Conservation (phyloP, 768 basidiomycete species). For the Clathrus columnatus region DNA sequence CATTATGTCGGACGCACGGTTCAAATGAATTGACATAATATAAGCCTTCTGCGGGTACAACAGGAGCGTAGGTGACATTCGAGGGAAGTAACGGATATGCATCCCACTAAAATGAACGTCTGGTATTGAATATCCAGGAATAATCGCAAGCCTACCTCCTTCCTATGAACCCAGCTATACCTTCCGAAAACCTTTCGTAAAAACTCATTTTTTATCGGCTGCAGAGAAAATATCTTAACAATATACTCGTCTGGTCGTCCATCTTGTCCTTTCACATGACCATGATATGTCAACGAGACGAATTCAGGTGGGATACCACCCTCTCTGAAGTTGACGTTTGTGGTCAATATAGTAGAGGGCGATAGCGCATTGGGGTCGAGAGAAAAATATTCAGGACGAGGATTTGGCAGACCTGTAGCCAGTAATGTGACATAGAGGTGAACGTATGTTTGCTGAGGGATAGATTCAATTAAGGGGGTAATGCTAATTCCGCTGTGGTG, state of each 20-base stretch:
- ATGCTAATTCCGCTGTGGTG: constrained; percentile 55
- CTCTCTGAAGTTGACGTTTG: constrained; percentile 48
- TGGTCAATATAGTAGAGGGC: constrained; percentile 67
- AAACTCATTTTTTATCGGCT: constrained; percentile 59
- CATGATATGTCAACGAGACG: constrained; percentile 80
- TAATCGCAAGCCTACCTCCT: constrained; percentile 42
- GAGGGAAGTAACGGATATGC: constrained; percentile 70
- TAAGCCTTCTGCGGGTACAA: constrained; percentile 67
- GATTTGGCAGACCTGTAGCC: constrained; percentile 57
- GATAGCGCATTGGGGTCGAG: constrained; percentile 34
- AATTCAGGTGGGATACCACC: constrained; percentile 65
- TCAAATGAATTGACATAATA: constrained; percentile 94
- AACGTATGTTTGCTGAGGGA: constrained; percentile 70
- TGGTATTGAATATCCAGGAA: not conserved
- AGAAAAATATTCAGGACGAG: constrained; percentile 64
- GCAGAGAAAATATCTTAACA: constrained; percentile 83
- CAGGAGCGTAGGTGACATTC: constrained; percentile 58
- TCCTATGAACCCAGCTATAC: constrained; percentile 75
- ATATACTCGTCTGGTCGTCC: constrained; percentile 41
- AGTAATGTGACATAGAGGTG: constrained; percentile 84
- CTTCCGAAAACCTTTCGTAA: constrained; percentile 57
- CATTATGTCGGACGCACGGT: constrained; percentile 43
- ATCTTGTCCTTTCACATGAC: constrained; percentile 36
- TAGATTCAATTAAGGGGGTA: constrained; percentile 37
- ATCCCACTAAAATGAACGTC: constrained; percentile 51